Evolutionary conservation across 2,329 filamentous ascomycete genomes (phyloP).

Genomic region (Colletotrichum higginsianum): DNA sequence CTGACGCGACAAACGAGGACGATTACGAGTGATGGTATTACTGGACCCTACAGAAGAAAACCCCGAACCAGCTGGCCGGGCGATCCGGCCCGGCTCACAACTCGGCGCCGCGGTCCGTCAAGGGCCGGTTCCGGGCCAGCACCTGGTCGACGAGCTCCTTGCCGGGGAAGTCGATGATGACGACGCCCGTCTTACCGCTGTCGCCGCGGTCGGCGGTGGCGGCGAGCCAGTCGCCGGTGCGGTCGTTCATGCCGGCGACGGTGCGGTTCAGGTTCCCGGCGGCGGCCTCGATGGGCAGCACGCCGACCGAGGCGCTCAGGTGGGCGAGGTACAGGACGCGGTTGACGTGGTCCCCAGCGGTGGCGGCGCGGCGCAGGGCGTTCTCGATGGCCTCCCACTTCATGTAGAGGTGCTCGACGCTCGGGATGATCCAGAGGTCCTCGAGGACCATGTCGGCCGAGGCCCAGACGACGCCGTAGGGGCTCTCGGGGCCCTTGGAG

Average conservation of each 20-base stretch:
- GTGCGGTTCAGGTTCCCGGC: slow-evolving; percentile 60
- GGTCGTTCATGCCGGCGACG: slow-evolving; percentile 65
- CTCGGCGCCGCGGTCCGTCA: slow-evolving; percentile 40
- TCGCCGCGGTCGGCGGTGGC: slow-evolving; percentile 35
- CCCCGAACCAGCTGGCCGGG: background rate
- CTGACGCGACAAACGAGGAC: background rate
- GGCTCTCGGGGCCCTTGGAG: slow-evolving; percentile 41
- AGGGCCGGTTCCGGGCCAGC: slow-evolving; percentile 56
- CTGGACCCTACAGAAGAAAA: background rate
- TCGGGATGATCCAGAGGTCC: slow-evolving; percentile 62
- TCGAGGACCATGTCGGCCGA: slow-evolving; percentile 62
- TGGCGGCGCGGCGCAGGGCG: slow-evolving; percentile 57
- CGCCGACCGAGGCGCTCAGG: slow-evolving; percentile 63
- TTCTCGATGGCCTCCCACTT: slow-evolving; percentile 63
- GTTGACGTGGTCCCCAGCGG: slow-evolving; percentile 51
- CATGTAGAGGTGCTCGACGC: slow-evolving; percentile 58
- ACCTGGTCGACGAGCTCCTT: slow-evolving; percentile 58
- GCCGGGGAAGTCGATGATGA: slow-evolving; percentile 66
- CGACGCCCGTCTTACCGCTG: slow-evolving; percentile 56
- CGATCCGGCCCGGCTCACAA: slow-evolving; percentile 10
- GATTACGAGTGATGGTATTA: slow-evolving; percentile 4
- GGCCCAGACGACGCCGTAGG: slow-evolving; percentile 63
- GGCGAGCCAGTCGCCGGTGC: slow-evolving; percentile 61
- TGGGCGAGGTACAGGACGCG: slow-evolving; percentile 61
- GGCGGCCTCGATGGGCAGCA: slow-evolving; percentile 65